Base-by-base conservation (phyloP, 2,329 filamentous ascomycete species). In the Whalleya microplaca region DNA sequence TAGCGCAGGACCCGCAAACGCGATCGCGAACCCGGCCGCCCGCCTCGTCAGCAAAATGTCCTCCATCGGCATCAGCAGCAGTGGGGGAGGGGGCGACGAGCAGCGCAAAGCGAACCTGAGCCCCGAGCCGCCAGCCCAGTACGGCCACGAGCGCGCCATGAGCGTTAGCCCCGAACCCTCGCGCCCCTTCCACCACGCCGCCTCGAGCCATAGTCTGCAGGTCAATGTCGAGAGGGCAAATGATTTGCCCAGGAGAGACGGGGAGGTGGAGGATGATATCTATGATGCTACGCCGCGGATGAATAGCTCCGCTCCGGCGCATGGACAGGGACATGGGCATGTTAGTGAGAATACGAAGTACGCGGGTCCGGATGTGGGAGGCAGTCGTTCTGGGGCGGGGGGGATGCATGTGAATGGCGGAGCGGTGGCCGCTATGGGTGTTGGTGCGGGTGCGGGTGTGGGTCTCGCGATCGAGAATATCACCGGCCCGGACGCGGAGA, bases 201-300 rank as follows among this genome's bases (percentile, higher is more conserved):
- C 61, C 10, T 69, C 69, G 2, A 66, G 60, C 23, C 61, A 56
- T 8, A 66, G 64, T 45, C 52, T 71, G 18, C 64, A 65, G 43
- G 62, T 70, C 20, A 69, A 69, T 19, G 56, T 70, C 10, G 65
- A 66, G 18, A 63, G 60, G 21, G 67, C 70, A 8, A 70, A 71
- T 40, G 59, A 58, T 8, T 12, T 37, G 9, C 6, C 6, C 6
- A 29, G 27, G 27, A 29, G 27, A 12, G 27, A 23, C 7, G 46
- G 56, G 18, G 54, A 61, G 2, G 43, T 14, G 1, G 61, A 62
- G 10, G 68, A 70, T 3, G 69, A 71, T 27, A 67, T 71, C 6
- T 71, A 72, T 42, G 65, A 70, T 29, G 69, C 68, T 0, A 71
- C 69, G 32, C 69, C 70, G 2, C 51, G 69, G 6, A 42, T 65